A percentile compares a stretch with the other conserved stretches of the same genome.
Conservation (phyloP, 805 yeast species). For the Metschnikowia hibisci region DNA sequence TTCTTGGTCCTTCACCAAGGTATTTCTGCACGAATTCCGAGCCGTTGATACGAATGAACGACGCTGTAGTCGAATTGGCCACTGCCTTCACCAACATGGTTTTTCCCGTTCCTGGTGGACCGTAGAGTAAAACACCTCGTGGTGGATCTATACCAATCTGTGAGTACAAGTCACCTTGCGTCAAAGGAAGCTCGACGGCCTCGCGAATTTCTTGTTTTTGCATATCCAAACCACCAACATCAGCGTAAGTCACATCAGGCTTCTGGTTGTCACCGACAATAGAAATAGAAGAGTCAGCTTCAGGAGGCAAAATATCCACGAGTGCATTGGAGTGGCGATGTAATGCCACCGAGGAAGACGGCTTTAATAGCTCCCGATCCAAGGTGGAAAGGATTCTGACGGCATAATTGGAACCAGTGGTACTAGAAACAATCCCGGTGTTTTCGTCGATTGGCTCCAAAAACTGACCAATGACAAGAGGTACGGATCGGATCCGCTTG, state of each 20-base stretch:
- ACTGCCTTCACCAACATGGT: slow-evolving; percentile 99
- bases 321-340: slow-evolving; percentile 98
- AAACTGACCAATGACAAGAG: slow-evolving; percentile 96
- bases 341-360: slow-evolving; percentile 92
- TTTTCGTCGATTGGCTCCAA: slow-evolving; percentile 95
- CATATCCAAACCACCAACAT: slow-evolving; percentile 98
- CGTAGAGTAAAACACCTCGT: slow-evolving; percentile 92
- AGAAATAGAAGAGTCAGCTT: slow-evolving; percentile 94
- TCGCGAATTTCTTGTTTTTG: slow-evolving; percentile 98
- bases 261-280: slow-evolving; percentile 92
- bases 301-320: slow-evolving; percentile 97
- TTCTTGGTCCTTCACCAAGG: slow-evolving; percentile 98
- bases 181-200: slow-evolving; percentile 94
- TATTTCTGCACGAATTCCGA: slow-evolving; percentile 98
- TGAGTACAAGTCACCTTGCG: slow-evolving; percentile 91
- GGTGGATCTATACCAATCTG: slow-evolving; percentile 99
- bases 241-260: slow-evolving; percentile 91
- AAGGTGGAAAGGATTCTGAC: slow-evolving; percentile 92
- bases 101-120: slow-evolving; percentile 99
- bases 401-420: slow-evolving; percentile 96
- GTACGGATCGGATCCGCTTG: slow-evolving; percentile 94
- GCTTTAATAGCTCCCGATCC: slow-evolving; percentile 90
- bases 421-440: slow-evolving; percentile 94
- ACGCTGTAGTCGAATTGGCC: slow-evolving; percentile 92
- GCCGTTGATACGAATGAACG: slow-evolving; percentile 95